phyloP scores from a whole-genome alignment of 208 protist species.

The Wallacemonas sp. region DNA sequence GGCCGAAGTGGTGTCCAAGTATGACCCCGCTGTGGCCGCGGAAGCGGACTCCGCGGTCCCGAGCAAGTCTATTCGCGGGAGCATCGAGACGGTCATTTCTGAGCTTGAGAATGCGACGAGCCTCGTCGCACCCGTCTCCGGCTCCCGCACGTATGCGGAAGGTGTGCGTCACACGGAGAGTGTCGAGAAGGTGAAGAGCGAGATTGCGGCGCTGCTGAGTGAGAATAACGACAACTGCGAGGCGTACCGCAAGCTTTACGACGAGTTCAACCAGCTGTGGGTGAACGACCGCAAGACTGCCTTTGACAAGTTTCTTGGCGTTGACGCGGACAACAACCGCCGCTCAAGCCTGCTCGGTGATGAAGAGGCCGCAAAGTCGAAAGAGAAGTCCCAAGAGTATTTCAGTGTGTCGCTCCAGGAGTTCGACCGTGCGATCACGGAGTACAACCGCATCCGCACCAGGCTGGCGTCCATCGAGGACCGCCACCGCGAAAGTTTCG shows the following conservation, averaged over 20 bases:
- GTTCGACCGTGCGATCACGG: slow-evolving; percentile 93
- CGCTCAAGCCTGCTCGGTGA: slow-evolving; percentile 7
- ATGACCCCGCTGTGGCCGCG: slow-evolving; percentile 63
- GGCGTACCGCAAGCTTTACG: slow-evolving; percentile 78
- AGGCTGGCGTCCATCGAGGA: slow-evolving; percentile 87
- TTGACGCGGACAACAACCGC: slow-evolving; percentile 29
- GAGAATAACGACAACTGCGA: slow-evolving; percentile 81
- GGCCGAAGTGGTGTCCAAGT: slow-evolving; percentile 54
- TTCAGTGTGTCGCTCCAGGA: slow-evolving; percentile 89
- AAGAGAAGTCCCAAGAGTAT: slow-evolving; percentile 69
- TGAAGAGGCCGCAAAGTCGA: slow-evolving; percentile 16
- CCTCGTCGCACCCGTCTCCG: slow-evolving; percentile 58
- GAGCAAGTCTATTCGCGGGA: slow-evolving; percentile 42
- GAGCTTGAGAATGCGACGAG: slow-evolving; percentile 57
- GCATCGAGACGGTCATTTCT: slow-evolving; percentile 64
- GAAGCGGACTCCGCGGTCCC: not conserved
- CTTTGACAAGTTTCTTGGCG: slow-evolving; percentile 87
- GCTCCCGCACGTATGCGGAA: slow-evolving; percentile 39
- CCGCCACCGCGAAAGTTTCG: slow-evolving; percentile 87
- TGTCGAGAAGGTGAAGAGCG: slow-evolving; percentile 52
- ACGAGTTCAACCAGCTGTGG: slow-evolving; percentile 93
- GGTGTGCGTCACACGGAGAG: slow-evolving; percentile 62
- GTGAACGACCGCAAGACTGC: slow-evolving; percentile 85
- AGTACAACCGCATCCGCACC: slow-evolving; percentile 87
- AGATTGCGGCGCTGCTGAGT: slow-evolving; percentile 73